Evolutionary conservation across 2,329 filamentous ascomycete species (phyloP), one percentile per base, ranked within the genome.

Genomic region (Aspergillus amoenus): DNA sequence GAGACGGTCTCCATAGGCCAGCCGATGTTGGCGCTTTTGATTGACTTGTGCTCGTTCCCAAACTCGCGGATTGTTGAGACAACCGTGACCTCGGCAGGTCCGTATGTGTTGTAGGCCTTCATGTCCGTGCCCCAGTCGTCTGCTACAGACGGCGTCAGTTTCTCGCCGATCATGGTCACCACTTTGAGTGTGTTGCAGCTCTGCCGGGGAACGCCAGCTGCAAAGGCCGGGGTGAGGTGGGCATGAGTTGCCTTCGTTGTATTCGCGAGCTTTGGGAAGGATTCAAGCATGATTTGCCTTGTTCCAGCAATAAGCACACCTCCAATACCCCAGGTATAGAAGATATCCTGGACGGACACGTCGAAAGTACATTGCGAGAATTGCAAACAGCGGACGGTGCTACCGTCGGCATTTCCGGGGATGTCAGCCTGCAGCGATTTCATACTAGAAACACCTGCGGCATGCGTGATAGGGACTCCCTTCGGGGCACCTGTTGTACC

Each of bases 331-430:
- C 68, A 71, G 1, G 69, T 67, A 48, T 69, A 71, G 57, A 71
- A 71, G 18, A 71, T 52, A 54, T 73, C 70, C 46, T 72, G 69
- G 15, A 73, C 65, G 17, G 73, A 78, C 11, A 76, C 75, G 56
- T 77, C 75, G 48, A 78, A 77, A 18, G 68, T 76, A 56, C 70
- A 73, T 17, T 70, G 63, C 1, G 73, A 74, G 41, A 76, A 70
- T 56, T 76, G 73, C 58, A 77, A 61, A 40, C 68, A 72, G 15
- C 73, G 69, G 3, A 73, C 65, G 39, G 58, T 56, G 3, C 66
- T 68, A 5, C 61, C 59, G 6, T 60, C 52, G 0, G 63, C 60
- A 46, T 74, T 66, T 2, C 64, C 61, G 2, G 72, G 72, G 21
- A 76, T 70, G 21, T 64, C 64, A 13, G 63, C 58, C 30, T 69